Conservation (phyloP, 371 early-diverging fungal genomes). For the Cokeromyces recurvatus region DNA sequence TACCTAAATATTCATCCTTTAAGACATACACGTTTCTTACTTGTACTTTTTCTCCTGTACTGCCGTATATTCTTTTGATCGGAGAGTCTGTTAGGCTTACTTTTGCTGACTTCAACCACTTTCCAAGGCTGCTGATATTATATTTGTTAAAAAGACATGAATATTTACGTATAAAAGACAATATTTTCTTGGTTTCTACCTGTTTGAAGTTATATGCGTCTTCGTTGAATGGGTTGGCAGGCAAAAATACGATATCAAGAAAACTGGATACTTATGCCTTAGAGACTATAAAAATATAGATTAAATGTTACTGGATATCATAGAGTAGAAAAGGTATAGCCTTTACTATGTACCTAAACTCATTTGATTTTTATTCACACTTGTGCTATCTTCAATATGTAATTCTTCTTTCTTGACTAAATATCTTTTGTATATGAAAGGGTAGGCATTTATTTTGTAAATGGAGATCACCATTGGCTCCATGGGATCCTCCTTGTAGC, state of each 20-base stretch:
- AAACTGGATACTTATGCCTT: slow-evolving; percentile 11
- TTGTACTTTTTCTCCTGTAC: slow-evolving; percentile 18
- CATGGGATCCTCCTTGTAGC: slow-evolving; percentile 21
- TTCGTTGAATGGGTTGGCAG: slow-evolving; percentile 15
- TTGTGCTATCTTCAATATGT: slow-evolving; percentile 13
- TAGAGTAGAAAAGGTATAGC: slow-evolving; percentile 10
- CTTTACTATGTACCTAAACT: slow-evolving; percentile 12
- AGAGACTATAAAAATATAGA: slow-evolving; percentile 9
- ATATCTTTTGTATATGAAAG: slow-evolving; percentile 17
- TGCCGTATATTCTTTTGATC: slow-evolving; percentile 10
- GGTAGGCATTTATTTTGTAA: slow-evolving; percentile 13
- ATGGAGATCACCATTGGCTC: slow-evolving; percentile 11
- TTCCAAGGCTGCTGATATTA: slow-evolving; percentile 14
- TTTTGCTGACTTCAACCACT: slow-evolving; percentile 14
- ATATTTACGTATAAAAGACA: slow-evolving; percentile 11
- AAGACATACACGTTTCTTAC: slow-evolving; percentile 14
- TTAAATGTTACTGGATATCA: slow-evolving; percentile 13
- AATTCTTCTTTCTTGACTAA: slow-evolving; percentile 7
- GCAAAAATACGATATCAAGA: slow-evolving; percentile 13
- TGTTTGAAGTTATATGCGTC: slow-evolving; percentile 17
- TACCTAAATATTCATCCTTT: slow-evolving; percentile 18
- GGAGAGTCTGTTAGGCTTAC: slow-evolving; percentile 9
- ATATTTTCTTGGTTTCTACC: slow-evolving; percentile 11
- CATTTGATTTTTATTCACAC: slow-evolving; percentile 14
- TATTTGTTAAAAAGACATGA: slow-evolving; percentile 8